Base-by-base conservation (phyloP, 306 rosid genomes). In the Cicer judaicum region DNA sequence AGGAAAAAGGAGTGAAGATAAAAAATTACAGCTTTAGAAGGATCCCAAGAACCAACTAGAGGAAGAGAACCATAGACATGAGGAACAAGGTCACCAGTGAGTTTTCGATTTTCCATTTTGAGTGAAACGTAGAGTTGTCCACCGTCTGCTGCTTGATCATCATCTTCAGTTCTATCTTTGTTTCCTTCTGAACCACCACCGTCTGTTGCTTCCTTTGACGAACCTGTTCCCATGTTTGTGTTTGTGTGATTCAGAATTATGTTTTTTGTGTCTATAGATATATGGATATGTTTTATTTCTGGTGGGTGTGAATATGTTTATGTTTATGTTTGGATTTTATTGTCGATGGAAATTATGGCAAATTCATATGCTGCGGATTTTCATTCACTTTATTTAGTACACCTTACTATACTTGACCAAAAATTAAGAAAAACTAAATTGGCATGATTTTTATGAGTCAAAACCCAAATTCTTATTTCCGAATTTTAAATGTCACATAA, bases 31-130 rank as follows among this genome's bases (percentile, higher is more conserved):
- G 99, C 99, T 87, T 89, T 92, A 42, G 92, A 86, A 67, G 96
- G 76, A 72, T 94, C 99, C 96, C 96, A 94, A 42, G 97, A 90
- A 72, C 93, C 99, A 10, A 94, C 85, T 6, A 94, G 91, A 11
- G 96, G 97, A 11, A 92, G 88, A 63, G 96, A 94, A 81, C 99
- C 99, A 67, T 82, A 94, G 46, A 94, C 88, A 61, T 94, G 98
- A 80, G 99, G 99, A 57, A 90, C 79, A 48, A 94, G 96, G 54
- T 90, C 90, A n/a, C 86, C 86, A 62, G 88, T 89, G 84, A 92
- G 96, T 68, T 87, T 94, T 57, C 39, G 83, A 52, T 87, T 86
- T 85, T 94, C 99, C 98, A 94, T 92, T 90, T 94, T 92, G 7
- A 94, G 79, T 1, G 99, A 94, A 5, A 94, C 86, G 59, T 94